phyloP scores from a whole-genome alignment of 352 stramenopile genomes.

The Globisporangium echinulatum region DNA sequence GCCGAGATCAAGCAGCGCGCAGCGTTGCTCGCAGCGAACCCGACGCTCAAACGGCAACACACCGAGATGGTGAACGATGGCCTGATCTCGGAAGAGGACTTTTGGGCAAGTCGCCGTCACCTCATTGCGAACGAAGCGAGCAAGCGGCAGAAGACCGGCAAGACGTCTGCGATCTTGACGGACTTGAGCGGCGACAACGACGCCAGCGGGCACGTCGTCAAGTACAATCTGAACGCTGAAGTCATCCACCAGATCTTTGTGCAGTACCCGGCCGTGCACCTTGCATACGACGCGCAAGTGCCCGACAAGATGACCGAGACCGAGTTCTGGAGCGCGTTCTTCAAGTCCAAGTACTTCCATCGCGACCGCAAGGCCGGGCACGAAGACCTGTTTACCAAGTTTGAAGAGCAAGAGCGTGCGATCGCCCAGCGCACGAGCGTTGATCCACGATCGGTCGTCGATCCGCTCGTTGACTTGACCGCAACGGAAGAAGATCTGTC shows the following conservation, averaged over 20 bases:
- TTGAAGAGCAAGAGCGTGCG: conserved; percentile 74
- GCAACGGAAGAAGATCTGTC: conserved; percentile 58
- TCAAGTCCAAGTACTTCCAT: conserved; percentile 89
- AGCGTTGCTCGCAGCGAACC: conserved; percentile 61
- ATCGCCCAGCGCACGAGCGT: conserved; percentile 30
- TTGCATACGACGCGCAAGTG: conserved; percentile 80
- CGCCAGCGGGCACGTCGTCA: conserved; percentile 67
- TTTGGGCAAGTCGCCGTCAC: conserved; percentile 78
- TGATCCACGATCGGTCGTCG: conserved; percentile 61
- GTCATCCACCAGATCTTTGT: conserved; percentile 90
- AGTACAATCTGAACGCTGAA: conserved; percentile 87
- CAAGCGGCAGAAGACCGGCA: conserved; percentile 81
- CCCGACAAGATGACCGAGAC: conserved; percentile 87
- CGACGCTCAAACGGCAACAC: conserved; percentile 78
- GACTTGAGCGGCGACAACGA: conserved; percentile 73
- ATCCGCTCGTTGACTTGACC: conserved; percentile 74
- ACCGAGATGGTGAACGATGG: conserved; percentile 86
- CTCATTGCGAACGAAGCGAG: conserved; percentile 78
- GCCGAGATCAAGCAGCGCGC: conserved; percentile 82
- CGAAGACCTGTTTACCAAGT: conserved; percentile 84
- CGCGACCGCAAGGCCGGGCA: conserved; percentile 74
- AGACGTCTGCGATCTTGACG: conserved; percentile 80
- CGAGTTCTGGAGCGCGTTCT: conserved; percentile 85
- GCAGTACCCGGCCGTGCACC: conserved; percentile 82
- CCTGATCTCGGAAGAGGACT: conserved; percentile 82